Evolutionary conservation across 2,329 filamentous ascomycete species (phyloP).

Genomic region (Alternaria panax): DNA sequence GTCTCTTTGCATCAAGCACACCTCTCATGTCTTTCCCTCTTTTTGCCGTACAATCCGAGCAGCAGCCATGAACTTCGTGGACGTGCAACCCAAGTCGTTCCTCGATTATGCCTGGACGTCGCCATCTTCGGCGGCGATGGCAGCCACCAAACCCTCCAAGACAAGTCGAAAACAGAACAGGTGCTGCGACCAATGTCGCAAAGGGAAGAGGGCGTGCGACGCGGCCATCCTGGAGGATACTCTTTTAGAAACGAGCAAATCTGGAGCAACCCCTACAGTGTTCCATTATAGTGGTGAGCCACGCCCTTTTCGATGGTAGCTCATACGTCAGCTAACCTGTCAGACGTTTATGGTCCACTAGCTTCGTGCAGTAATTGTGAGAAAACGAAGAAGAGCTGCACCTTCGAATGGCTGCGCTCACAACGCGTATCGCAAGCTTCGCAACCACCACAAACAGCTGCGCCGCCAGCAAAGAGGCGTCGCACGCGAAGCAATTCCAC

Average conservation of each 20-base stretch:
- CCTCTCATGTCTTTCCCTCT: conserved; percentile 36
- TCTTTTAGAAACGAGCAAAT: conserved; percentile 35
- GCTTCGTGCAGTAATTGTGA: conserved; percentile 54
- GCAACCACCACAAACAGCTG: conserved; percentile 25
- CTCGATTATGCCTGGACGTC: conserved; percentile 49
- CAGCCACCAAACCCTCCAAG: conserved; percentile 37
- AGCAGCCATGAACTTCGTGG: conserved; percentile 47
- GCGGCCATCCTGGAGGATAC: conserved; percentile 49
- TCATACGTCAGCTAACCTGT: conserved; percentile 25
- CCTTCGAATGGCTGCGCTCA: conserved; percentile 54
- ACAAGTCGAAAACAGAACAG: conserved; percentile 52
- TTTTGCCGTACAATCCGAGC: conserved; percentile 37
- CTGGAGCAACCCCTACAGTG: conserved; percentile 32
- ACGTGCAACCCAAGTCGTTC: conserved; percentile 47
- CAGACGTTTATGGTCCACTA: conserved; percentile 46
- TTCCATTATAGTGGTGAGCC: conserved; percentile 49
- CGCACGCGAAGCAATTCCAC: conserved; percentile 31
- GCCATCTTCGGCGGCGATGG: conserved; percentile 34
- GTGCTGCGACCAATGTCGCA: conserved; percentile 58
- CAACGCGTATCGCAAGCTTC: conserved; percentile 43
- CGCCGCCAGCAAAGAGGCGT: conserved; percentile 40
- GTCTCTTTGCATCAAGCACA: conserved; percentile 13
- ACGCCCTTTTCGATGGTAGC: not conserved
- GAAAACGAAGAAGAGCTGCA: conserved; percentile 55
- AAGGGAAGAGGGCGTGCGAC: conserved; percentile 57